Percentiles rank a stretch among this genome's conserved stretches.
Conservation (phyloP, 108 stramenopile species). For the Poteriospumella lacustris region DNA sequence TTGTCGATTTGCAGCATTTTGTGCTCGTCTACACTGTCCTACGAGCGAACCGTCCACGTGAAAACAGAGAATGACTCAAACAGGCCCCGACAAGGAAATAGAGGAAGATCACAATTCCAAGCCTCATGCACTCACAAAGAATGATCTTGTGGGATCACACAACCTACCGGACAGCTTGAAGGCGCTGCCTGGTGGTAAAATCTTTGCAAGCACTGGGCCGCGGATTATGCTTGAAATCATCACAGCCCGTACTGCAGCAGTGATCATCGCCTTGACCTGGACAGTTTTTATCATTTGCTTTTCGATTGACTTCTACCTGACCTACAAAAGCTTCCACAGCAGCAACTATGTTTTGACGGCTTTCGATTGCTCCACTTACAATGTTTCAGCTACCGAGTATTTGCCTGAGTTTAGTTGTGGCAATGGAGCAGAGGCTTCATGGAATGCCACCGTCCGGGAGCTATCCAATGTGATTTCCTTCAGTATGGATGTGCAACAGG, state of each 20-base stretch:
- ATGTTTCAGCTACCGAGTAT: too few relatives aligned
- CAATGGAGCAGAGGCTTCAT: background rate
- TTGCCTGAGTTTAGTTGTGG: too few relatives aligned
- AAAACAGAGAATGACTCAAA: too few relatives aligned
- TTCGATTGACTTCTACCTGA: background rate
- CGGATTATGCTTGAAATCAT: background rate
- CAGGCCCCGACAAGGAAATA: too few relatives aligned
- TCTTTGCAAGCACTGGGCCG: slow-evolving; percentile 1
- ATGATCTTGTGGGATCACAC: too few relatives aligned
- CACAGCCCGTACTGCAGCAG: background rate
- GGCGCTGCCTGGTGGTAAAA: too few relatives aligned
- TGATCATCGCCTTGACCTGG: slow-evolving; percentile 1
- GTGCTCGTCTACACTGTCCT: too few relatives aligned
- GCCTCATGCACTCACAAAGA: too few relatives aligned
- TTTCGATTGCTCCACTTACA: background rate
- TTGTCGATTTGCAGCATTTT: too few relatives aligned
- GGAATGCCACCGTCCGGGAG: background rate
- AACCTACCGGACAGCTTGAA: too few relatives aligned
- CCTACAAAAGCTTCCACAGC: background rate
- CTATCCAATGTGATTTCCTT: background rate
- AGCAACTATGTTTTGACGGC: background rate
- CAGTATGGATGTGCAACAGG: background rate
- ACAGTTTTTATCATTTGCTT: background rate
- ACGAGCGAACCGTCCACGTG: too few relatives aligned
- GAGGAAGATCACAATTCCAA: too few relatives aligned